Evolutionary conservation across 345 rosid species (phyloP).

Genomic region (Eucalyptus marginata): DNA sequence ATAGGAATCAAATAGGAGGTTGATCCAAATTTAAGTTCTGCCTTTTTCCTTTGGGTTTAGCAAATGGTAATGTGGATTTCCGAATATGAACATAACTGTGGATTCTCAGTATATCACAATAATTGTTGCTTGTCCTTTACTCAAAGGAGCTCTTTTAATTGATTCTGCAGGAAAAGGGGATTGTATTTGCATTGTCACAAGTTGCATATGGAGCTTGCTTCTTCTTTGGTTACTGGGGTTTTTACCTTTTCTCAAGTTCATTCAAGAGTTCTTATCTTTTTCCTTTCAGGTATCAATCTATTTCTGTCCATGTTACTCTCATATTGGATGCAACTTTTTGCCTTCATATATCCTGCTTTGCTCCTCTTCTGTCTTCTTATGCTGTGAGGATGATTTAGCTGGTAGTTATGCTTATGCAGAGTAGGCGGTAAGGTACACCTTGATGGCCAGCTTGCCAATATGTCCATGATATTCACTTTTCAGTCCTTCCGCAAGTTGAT

Average conservation of each 20-base stretch:
- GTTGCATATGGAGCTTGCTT: conserved; percentile 74
- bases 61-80: not conserved
- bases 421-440: conserved; percentile 29
- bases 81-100: not conserved
- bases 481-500: conserved; percentile 82
- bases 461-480: conserved; percentile 76
- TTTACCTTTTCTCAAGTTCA: conserved; percentile 42
- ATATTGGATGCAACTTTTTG: not conserved
- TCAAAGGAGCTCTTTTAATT: not conserved
- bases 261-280: conserved; percentile 43
- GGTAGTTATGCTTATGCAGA: conserved; percentile 27
- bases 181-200: conserved; percentile 64
- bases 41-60: not conserved
- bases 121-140: not conserved
- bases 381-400: not conserved
- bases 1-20: not conserved
- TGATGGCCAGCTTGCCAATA: conserved; percentile 66
- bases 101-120: not conserved
- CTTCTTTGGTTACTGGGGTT: conserved; percentile 81
- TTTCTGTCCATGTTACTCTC: not conserved
- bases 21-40: not conserved
- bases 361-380: not conserved
- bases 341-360: not conserved
- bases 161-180: conserved; percentile 50
- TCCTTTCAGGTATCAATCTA: conserved; percentile 65